Evolutionary conservation across 2,329 filamentous ascomycete genomes (phyloP), one percentile per base, ranked within the genome.

Genomic region (Bipolaris victoriae): DNA sequence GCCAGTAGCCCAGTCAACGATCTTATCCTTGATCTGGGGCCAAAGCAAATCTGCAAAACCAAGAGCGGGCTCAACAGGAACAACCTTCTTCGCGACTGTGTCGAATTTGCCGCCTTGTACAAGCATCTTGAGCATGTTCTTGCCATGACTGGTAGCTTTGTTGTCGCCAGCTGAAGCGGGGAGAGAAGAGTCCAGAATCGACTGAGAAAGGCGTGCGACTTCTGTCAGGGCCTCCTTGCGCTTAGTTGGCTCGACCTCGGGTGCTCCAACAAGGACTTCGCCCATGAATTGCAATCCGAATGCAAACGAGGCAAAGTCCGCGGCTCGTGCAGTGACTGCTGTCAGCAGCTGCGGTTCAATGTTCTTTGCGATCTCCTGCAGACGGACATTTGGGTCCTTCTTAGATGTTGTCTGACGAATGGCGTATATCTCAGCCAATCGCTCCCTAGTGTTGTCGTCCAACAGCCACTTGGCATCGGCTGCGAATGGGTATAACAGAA

Each of bases 51-150:
- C 84, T 58, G 91, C 87, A 74, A 99, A 99, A 48, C 88, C 84
- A 54, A 98, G 82, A 7, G 90, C 84, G 15, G 92, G 92, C 47
- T 92, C 87, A 2, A 90, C 83, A 20, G 87, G 85, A 68, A 90
- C 84, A 43, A 95, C 77, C 49, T 71, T 86, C 77, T 92, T 92
- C 2, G 86, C 83, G 41, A 83, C 83, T 59, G 86, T 86, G 77
- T 98, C 92, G 73, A 90, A 99, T 56, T 87, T 88, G 24, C 96
- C 95, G 40, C 95, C 95, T 52, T 92, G 89, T 22, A 97, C 92
- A 7, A 99, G 84, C 0, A 90, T 90, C 80, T 97, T 97, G 69
- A 98, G 84, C 88, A 97, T 90, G 57, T 92, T 89, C 91, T 92
- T 39, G 87, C 90, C 66, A 83, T 36, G 84, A 83, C 67, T 84